Evolutionary conservation across 257 asterid species (phyloP).

Genomic region (Gynochthodes officinalis): DNA sequence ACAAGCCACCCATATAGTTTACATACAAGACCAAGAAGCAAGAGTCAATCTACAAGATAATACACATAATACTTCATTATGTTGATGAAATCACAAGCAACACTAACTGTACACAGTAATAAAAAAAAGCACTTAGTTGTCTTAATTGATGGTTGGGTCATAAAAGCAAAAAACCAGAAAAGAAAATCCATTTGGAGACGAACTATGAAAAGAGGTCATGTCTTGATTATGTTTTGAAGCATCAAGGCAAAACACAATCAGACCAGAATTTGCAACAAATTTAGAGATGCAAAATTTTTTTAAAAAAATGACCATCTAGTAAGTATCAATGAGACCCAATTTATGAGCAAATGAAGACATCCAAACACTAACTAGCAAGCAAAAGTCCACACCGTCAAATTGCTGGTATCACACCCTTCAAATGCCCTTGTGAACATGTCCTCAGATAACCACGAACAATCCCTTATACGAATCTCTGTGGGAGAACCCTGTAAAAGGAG

Average conservation of each 20-base stretch:
- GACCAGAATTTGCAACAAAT: not conserved
- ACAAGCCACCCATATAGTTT: not conserved
- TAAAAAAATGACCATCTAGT: not conserved
- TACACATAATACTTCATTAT: not conserved
- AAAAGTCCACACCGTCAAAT: constrained; percentile 45
- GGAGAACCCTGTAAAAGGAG: constrained; percentile 69
- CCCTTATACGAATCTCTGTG: constrained; percentile 72
- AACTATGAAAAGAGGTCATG: not conserved
- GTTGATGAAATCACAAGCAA: not conserved
- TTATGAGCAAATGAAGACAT: not conserved
- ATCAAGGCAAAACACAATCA: not conserved
- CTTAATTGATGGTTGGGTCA: not conserved
- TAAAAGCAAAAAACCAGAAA: not conserved
- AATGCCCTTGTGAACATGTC: constrained; percentile 53
- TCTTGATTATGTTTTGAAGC: not conserved
- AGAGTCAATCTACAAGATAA: not conserved
- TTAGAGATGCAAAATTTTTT: not conserved
- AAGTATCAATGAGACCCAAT: not conserved
- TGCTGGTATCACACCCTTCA: constrained; percentile 51
- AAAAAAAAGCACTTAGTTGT: not conserved
- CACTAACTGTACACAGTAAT: not conserved
- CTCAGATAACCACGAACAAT: constrained; percentile 91
- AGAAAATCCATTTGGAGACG: not conserved
- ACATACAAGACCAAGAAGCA: not conserved
- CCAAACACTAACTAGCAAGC: not conserved